phyloP scores from a whole-genome alignment of 148 eudicot genomes.

The Chenopodium album region DNA sequence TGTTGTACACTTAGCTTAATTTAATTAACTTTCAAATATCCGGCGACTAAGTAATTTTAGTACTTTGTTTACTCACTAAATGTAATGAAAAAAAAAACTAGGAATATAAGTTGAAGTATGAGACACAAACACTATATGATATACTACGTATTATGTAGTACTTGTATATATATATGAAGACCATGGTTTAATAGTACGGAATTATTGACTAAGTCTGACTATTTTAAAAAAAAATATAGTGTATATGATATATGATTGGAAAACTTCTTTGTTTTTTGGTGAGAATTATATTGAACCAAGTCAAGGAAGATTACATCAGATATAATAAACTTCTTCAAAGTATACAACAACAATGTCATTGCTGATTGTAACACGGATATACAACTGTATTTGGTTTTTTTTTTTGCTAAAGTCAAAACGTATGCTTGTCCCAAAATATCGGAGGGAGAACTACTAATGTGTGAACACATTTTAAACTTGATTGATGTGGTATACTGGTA shows the following conservation, averaged over 20 bases:
- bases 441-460: too few species aligned
- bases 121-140: background rate
- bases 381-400: too few species aligned
- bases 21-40: background rate
- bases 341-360: background rate
- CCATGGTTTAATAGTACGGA: background rate
- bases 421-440: background rate
- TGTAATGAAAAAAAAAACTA: too few species aligned
- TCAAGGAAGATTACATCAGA: constrained; percentile 15
- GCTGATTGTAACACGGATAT: background rate
- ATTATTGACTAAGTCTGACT: constrained; percentile 6
- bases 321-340: constrained; percentile 6
- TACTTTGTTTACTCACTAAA: too few species aligned
- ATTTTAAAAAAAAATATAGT: background rate
- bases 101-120: background rate
- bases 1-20: background rate
- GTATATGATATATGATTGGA: background rate
- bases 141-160: background rate
- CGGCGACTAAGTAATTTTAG: background rate
- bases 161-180: background rate
- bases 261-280: constrained; percentile 2
- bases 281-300: constrained; percentile 7
- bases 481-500: too few species aligned
- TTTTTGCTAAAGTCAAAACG: constrained; percentile 9
- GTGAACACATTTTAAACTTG: too few species aligned